Conservation (phyloP, 2,329 filamentous ascomycete genomes). For the Scedosporium boydii region DNA sequence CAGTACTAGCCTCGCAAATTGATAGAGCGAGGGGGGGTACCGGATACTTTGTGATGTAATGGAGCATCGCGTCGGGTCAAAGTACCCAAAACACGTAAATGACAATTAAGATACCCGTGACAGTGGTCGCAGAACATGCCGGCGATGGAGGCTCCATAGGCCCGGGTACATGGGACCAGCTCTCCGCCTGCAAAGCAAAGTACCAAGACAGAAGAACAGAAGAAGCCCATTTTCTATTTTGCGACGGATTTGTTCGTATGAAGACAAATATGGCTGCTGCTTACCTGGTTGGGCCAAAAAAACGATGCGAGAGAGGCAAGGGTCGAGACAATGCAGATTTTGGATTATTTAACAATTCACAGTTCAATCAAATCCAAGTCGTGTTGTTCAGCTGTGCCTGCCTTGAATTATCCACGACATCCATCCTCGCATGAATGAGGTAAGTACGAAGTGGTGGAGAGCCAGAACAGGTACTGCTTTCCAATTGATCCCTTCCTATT, state of each 20-base stretch:
- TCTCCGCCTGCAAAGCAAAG: not conserved
- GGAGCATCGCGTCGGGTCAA: not conserved
- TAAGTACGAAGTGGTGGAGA: too few relatives aligned
- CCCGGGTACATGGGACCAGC: not conserved
- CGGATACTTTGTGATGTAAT: not conserved
- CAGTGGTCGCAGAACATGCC: not conserved
- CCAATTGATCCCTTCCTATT: too few relatives aligned
- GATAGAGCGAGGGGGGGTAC: not conserved
- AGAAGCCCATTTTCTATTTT: not conserved
- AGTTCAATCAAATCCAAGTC: not conserved
- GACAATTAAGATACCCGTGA: not conserved
- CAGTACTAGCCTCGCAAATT: not conserved
- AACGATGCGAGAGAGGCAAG: too few relatives aligned
- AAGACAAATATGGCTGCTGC: too few relatives aligned
- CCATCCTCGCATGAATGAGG: too few relatives aligned
- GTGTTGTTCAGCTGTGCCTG: not conserved
- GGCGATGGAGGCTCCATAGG: not conserved
- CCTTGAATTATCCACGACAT: too few relatives aligned
- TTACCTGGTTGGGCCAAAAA: too few relatives aligned
- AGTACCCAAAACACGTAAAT: not conserved
- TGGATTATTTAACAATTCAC: too few relatives aligned
- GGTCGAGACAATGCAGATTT: too few relatives aligned
- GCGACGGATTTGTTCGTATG: not conserved
- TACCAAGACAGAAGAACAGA: not conserved
- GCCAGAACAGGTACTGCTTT: too few relatives aligned